A percentile compares a stretch with the other conserved stretches of the same genome.
These are phyloP conservation scores for Aspergillus bridgeri DNA, from an alignment of 495 filamentous ascomycete genomes.

Conservation along the genomic window DNA sequence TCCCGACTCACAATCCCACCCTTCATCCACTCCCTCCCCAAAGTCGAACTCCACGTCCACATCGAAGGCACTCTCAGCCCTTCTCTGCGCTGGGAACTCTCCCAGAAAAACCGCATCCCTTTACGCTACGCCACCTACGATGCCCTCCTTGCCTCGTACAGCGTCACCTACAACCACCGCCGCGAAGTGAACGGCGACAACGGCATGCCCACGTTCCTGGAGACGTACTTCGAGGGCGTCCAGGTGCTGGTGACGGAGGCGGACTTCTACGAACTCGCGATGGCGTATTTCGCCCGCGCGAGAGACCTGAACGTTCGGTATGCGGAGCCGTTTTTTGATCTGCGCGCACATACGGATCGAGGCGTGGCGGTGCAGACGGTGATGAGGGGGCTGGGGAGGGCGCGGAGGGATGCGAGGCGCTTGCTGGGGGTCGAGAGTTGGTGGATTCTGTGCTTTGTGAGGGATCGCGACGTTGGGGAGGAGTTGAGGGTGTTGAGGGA, in stretches of 20 bases:
- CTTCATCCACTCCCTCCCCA: conserved; percentile 31
- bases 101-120: conserved; percentile 34
- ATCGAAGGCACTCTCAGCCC: conserved; percentile 44
- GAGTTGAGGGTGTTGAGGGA: conserved; percentile 24
- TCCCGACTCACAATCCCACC: conserved; percentile 28
- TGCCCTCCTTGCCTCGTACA: conserved; percentile 28
- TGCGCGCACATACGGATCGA: no score
- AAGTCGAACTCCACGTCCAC: conserved; percentile 45
- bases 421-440: conserved; percentile 26
- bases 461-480: conserved; percentile 28
- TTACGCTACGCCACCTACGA: conserved; percentile 31
- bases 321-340: no score
- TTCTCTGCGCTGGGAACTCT: conserved; percentile 33
- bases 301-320: no score
- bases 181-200: conserved; percentile 31
- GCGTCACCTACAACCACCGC: conserved; percentile 32
- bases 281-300: no score
- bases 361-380: no score
- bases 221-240: conserved; percentile 39
- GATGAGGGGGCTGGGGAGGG: no score
- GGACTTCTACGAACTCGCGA: no score
- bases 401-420: background rate
- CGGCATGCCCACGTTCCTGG: conserved; percentile 37
- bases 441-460: conserved; percentile 43
- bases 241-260: conserved; percentile 25